Percentiles rank a stretch among this genome's conserved stretches.
Evolutionary conservation across 2,329 filamentous ascomycete genomes (phyloP).

Genomic region (Trichothecium sympodiale): DNA sequence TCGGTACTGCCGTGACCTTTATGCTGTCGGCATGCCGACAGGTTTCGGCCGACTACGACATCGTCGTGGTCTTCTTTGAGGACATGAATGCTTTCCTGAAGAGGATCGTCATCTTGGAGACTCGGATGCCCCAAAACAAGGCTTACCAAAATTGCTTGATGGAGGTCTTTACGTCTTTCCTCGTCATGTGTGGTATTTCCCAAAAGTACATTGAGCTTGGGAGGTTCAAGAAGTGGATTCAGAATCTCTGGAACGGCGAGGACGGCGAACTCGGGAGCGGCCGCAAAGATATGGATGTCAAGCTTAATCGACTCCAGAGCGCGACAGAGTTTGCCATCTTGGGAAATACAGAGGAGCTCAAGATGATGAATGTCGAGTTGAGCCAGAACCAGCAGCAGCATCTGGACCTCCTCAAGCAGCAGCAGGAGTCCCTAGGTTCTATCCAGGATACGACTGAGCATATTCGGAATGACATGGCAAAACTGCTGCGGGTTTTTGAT

Average conservation of each 20-base stretch:
- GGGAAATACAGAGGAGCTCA: constrained; percentile 18
- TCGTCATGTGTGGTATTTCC: constrained; percentile 20
- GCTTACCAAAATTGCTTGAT: constrained; percentile 22
- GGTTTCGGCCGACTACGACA: constrained; percentile 25
- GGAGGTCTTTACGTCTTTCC: constrained; percentile 23
- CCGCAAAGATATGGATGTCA: constrained; percentile 15
- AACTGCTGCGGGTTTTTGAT: constrained; percentile 13
- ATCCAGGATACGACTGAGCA: constrained; percentile 16
- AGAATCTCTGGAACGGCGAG: constrained; percentile 16
- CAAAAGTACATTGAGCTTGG: constrained; percentile 21
- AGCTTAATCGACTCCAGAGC: constrained; percentile 15
- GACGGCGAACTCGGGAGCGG: constrained; percentile 19
- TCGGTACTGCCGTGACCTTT: constrained; percentile 21
- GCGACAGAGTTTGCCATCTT: constrained; percentile 22
- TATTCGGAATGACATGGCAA: constrained; percentile 15
- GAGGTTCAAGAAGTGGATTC: constrained; percentile 21
- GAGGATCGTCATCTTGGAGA: constrained; percentile 21
- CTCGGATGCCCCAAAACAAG: constrained; percentile 15
- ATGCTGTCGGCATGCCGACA: constrained; percentile 17
- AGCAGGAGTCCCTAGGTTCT: too few species aligned
- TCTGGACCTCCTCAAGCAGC: constrained; percentile 12
- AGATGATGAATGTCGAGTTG: constrained; percentile 15
- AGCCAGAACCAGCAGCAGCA: constrained; percentile 15
- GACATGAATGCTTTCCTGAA: constrained; percentile 24
- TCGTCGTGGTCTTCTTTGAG: constrained; percentile 25